These are phyloP conservation scores for Pseudogymnoascus sp. DNA, from an alignment of 2,329 filamentous ascomycete genomes.

Conservation along the genomic window DNA sequence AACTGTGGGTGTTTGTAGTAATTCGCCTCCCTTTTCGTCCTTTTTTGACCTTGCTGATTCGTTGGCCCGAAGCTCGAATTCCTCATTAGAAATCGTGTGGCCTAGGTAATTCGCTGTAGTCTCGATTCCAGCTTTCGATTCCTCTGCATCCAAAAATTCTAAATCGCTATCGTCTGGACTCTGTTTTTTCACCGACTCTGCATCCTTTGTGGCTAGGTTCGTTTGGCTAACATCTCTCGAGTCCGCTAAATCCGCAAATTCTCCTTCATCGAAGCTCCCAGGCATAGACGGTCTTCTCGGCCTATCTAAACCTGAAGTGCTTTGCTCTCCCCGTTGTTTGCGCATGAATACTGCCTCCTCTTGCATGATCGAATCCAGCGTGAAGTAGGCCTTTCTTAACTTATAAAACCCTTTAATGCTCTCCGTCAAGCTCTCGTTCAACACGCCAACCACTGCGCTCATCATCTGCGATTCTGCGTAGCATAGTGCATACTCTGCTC, in stretches of 20 bases:
- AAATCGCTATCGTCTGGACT: conserved; percentile 34
- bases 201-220: conserved; percentile 1
- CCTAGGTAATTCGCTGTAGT: conserved; percentile 39
- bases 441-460: conserved; percentile 76
- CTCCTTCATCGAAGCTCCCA: conserved; percentile 31
- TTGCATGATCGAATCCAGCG: conserved; percentile 70
- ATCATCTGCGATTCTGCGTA: conserved; percentile 83
- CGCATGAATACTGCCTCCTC: conserved; percentile 56
- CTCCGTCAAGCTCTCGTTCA: conserved; percentile 90
- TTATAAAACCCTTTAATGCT: conserved; percentile 89
- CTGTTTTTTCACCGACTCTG: conserved; percentile 10
- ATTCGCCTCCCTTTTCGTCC: not conserved
- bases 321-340: conserved; percentile 16
- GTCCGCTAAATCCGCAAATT: not conserved
- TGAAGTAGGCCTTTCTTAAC: conserved; percentile 77
- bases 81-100: conserved; percentile 43
- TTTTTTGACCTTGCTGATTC: not conserved
- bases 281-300: conserved; percentile 27
- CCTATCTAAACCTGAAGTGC: not conserved
- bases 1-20: not conserved
- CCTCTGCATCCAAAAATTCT: conserved; percentile 52
- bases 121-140: conserved; percentile 37
- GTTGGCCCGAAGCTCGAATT: conserved; percentile 3
- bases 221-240: not conserved
- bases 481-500: conserved; percentile 79